A percentile compares a stretch with the other conserved stretches of the same genome.
phyloP scores from a whole-genome alignment of 2,329 filamentous ascomycete species.

The Biscogniauxia marginata region DNA sequence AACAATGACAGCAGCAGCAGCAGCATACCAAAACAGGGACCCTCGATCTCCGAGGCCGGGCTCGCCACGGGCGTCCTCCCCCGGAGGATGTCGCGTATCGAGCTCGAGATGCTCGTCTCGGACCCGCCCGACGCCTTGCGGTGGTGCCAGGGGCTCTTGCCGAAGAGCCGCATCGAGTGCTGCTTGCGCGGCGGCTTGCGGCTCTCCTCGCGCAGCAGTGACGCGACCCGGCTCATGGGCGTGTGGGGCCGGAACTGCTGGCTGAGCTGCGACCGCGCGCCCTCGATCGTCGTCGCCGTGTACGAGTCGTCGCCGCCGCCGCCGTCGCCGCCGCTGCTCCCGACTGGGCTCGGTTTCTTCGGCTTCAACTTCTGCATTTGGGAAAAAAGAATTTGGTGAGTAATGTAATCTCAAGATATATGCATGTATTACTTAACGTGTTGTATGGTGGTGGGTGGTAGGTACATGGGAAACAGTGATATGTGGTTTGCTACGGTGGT shows the following conservation, averaged over 20 bases:
- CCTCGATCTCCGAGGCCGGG: slow-evolving; percentile 23
- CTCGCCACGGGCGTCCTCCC: slow-evolving; percentile 35
- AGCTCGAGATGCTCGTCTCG: slow-evolving; percentile 40
- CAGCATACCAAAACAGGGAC: slow-evolving; percentile 1
- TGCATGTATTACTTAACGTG: too few relatives aligned
- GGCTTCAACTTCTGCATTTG: too few relatives aligned
- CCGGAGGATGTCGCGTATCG: slow-evolving; percentile 39
- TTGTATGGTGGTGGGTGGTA: too few relatives aligned
- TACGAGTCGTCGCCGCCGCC: background rate
- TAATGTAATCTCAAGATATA: too few relatives aligned
- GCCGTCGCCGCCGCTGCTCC: background rate
- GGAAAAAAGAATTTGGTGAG: too few relatives aligned
- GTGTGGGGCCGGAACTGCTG: background rate
- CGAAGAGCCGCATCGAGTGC: slow-evolving; percentile 39
- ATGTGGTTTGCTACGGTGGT: too few relatives aligned
- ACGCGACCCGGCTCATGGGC: background rate
- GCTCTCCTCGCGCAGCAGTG: slow-evolving; percentile 35
- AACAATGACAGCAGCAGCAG: background rate
- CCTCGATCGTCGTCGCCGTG: too few relatives aligned
- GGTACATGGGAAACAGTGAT: too few relatives aligned
- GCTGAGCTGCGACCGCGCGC: background rate
- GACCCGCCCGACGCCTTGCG: slow-evolving; percentile 40
- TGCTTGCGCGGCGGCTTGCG: slow-evolving; percentile 24
- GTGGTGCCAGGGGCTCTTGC: slow-evolving; percentile 40
- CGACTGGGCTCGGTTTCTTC: background rate